A percentile compares a stretch with the other conserved stretches of the same genome.
phyloP scores from a whole-genome alignment of 768 basidiomycete genomes.

The Tubosaeta brunneosetosa region DNA sequence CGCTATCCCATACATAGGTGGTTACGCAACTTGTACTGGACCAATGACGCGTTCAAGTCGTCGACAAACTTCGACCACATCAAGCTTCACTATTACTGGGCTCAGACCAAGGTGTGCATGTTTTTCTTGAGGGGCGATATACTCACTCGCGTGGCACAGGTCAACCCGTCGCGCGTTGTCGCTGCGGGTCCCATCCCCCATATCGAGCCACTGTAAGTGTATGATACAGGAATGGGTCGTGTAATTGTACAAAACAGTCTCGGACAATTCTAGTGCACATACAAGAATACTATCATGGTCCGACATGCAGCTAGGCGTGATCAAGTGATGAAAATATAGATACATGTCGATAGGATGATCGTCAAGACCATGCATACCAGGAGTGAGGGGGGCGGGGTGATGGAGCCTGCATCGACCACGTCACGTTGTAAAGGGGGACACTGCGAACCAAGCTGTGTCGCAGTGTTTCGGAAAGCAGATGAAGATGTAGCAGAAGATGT shows the following conservation, averaged over 20 bases:
- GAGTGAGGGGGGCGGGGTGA: constrained; percentile 6
- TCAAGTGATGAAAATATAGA: constrained; percentile 27
- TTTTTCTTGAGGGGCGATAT: background rate
- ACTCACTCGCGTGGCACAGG: constrained; percentile 34
- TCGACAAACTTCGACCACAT: constrained; percentile 86
- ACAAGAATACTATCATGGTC: background rate
- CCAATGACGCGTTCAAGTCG: constrained; percentile 77
- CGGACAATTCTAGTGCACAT: background rate
- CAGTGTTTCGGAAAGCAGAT: constrained; percentile 4
- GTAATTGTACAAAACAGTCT: constrained; percentile 9
- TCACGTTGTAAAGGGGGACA: constrained; percentile 13
- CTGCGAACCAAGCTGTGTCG: constrained; percentile 22
- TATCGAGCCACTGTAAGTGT: constrained; percentile 53
- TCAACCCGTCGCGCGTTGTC: constrained; percentile 76
- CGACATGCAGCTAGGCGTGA: background rate
- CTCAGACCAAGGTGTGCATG: constrained; percentile 21
- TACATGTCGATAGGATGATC: constrained; percentile 20
- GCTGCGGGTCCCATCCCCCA: constrained; percentile 68
- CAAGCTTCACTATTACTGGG: constrained; percentile 41
- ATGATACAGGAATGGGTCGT: background rate
- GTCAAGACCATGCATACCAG: constrained; percentile 24
- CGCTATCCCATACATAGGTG: constrained; percentile 42
- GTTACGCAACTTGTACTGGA: constrained; percentile 90
- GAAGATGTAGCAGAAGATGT: background rate
- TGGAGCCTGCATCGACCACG: constrained; percentile 7